Percentiles rank a stretch among this genome's conserved stretches.
Conservation (phyloP, 768 basidiomycete species). For the Infundibulicybe gibba region DNA sequence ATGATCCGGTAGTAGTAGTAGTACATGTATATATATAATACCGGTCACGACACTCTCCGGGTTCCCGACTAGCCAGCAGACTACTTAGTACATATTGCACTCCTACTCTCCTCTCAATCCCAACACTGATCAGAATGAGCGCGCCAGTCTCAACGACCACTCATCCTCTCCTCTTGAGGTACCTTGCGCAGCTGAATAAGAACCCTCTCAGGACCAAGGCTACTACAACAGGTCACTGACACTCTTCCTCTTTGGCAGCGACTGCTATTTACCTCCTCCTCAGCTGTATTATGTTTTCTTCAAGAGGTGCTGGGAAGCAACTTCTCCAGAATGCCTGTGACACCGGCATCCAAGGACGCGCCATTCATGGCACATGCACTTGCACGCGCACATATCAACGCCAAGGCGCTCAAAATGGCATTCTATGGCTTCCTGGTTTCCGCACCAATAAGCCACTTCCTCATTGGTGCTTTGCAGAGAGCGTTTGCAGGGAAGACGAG, state of each 20-base stretch:
- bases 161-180: constrained; percentile 59
- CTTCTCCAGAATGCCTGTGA: constrained; percentile 57
- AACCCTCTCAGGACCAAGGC: constrained; percentile 82
- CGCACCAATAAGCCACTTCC: constrained; percentile 75
- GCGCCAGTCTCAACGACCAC: constrained; percentile 18
- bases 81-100: too few relatives aligned
- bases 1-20: too few relatives aligned
- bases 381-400: constrained; percentile 55
- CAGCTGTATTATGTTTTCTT: constrained; percentile 57
- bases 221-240: constrained; percentile 57
- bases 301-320: constrained; percentile 83
- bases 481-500: constrained; percentile 74
- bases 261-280: not conserved
- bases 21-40: too few relatives aligned
- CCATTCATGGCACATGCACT: constrained; percentile 49
- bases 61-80: too few relatives aligned
- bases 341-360: constrained; percentile 47
- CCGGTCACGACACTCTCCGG: too few relatives aligned
- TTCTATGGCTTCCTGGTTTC: constrained; percentile 81
- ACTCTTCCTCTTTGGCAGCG: too few relatives aligned
- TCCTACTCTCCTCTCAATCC: too few relatives aligned
- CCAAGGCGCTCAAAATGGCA: constrained; percentile 80
- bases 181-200: constrained; percentile 61
- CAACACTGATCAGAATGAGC: constrained; percentile 34
- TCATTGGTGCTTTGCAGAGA: constrained; percentile 70